Base-by-base conservation (phyloP, 2,329 filamentous ascomycete genomes). In the Malbranchea cinnamomea region DNA sequence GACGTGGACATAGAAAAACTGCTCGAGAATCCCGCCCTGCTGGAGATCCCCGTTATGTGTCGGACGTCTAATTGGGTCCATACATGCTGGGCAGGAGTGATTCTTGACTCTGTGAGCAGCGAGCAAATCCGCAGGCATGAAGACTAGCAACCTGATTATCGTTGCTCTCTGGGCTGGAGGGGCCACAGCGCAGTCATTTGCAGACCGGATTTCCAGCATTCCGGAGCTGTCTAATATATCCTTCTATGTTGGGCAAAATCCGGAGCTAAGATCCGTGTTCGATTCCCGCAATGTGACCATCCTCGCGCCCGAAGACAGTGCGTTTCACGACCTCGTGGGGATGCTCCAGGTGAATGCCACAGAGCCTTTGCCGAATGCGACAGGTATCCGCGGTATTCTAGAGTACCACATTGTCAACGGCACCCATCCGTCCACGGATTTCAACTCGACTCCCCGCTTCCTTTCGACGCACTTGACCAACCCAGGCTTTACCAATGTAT, bases 341-440 rank as follows among this genome's bases (percentile, higher is more conserved):
- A 19, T 26, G 10, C n/a, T n/a, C n/a, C 15, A 23, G 19, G 40
- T 58, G n/a, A 54, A 56, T 28, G 47, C 44, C 21, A 40, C 51
- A 2, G 46, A 48, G 2, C 39, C 52, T 1, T 28, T 41, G n/a
- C 41, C 41, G 4, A 40, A 45, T 32, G 22, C 31, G 23, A 26
- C 15, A 13, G 37, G 52, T 9, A 41, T 63, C 11, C 41, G 50
- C 35, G 64, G 64, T 4, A 46, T 73, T 16, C 48, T 76, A 13
- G 54, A 49, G 32, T 76, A 76, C 47, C 71, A 76, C 44, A 59
- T 74, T 12, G 47, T 75, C 5, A 62, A 67, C 33, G 70, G 68
- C 21, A 61, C 57, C 1, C 60, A 63, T 38, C 41, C 34, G 3
- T 45, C 58, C 1, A 41, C 40, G 4, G 44, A 51, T 3, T 50